phyloP scores from a whole-genome alignment of 2,329 filamentous ascomycete species.

The Penicillium hesseltinei region DNA sequence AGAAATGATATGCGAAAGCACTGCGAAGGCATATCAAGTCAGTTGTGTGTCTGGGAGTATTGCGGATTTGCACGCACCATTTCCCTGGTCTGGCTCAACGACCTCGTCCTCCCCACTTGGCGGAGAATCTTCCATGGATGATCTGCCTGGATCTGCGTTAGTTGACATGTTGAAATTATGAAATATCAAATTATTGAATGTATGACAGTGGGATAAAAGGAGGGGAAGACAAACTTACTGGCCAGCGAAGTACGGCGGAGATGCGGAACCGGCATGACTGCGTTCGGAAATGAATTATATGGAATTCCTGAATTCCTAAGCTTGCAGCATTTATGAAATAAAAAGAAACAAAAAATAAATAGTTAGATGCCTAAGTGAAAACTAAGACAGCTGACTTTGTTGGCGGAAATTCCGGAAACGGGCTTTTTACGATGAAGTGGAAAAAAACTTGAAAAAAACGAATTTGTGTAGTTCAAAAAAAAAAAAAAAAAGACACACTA shows the following conservation, averaged over 20 bases:
- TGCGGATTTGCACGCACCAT: constrained; percentile 56
- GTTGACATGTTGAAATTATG: constrained; percentile 21
- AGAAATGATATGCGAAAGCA: constrained; percentile 95
- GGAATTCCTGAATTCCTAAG: background rate
- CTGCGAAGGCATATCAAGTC: constrained; percentile 47
- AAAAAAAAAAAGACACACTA: background rate
- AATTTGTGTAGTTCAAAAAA: background rate
- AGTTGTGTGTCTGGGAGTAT: background rate
- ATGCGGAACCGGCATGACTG: constrained; percentile 38
- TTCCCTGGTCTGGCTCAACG: constrained; percentile 90
- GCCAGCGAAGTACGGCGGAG: constrained; percentile 39
- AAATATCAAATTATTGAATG: constrained; percentile 1
- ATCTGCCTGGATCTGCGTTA: constrained; percentile 45
- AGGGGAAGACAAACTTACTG: constrained; percentile 24
- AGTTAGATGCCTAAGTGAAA: background rate
- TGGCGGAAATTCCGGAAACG: constrained; percentile 5
- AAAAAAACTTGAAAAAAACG: background rate
- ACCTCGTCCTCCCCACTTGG: constrained; percentile 69
- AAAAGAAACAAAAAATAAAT: background rate
- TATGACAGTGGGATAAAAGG: background rate
- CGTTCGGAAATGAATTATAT: constrained; percentile 19
- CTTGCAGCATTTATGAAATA: background rate
- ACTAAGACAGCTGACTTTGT: background rate
- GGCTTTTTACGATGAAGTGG: background rate
- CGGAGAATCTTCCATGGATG: constrained; percentile 57